Evolutionary conservation across 345 rosid species (phyloP), one percentile per base, ranked within the genome.

Genomic region (Adansonia digitata): DNA sequence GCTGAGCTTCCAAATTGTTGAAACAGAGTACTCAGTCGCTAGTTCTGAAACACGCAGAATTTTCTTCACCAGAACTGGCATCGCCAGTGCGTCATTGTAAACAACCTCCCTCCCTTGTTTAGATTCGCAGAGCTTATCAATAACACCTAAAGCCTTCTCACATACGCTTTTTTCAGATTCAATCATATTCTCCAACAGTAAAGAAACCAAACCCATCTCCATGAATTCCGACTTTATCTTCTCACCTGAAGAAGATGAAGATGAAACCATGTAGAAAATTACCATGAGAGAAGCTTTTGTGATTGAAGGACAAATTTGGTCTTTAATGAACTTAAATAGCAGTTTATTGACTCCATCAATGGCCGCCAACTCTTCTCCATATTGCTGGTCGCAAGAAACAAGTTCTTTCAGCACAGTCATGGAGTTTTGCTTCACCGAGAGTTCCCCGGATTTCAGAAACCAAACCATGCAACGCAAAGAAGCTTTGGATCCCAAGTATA

Each of bases 11-110:
- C 85, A 87, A 1, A 89, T 77, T 0, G 77, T 18, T 0, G 86
- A 87, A 31, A 89, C 84, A 0, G 93, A 82, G 42, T 75, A 83
- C 40, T 77, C 78, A 0, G 86, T 85, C 0, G 89, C 86, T 7
- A 61, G 9, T 8, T 61, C 43, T 18, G 66, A 61, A 61, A 61
- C 43, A 15, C 66, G 66, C 5, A 61, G 7, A 0, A 61, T 61
- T 35, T 61, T 61, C 43, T 61, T 61, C 22, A 61, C 43, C 22
- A 61, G 22, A 18, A 61, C 14, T 1, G 66, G 66, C 43, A 61
- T 61, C 0, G 66, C 66, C 20, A 61, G 42, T 17, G 66, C 66
- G 3, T 61, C 12, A 35, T 61, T 35, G 13, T 61, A 61, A 34
- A 43, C 43, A 15, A 8, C 39, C 34, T 35, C 66, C 66, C 66